phyloP scores from a whole-genome alignment of 805 yeast genomes.

The Barnettozyma populi region DNA sequence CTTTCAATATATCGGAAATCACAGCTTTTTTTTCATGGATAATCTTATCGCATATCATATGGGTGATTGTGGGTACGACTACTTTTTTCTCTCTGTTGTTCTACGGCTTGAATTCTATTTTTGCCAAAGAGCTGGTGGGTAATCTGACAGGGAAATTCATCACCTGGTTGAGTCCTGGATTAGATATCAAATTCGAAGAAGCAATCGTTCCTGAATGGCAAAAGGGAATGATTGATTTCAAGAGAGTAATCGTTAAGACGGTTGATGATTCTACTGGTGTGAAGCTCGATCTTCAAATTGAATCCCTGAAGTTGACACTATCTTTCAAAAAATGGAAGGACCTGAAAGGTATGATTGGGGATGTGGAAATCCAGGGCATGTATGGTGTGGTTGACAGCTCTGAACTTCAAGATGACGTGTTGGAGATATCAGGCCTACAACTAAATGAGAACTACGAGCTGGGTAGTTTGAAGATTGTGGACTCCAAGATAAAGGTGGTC shows the following conservation, averaged over 20 bases:
- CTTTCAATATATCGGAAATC: constrained; percentile 83
- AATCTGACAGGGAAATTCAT: constrained; percentile 69
- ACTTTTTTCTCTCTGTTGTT: constrained; percentile 81
- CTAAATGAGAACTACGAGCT: constrained; percentile 34
- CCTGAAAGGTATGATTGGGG: constrained; percentile 79
- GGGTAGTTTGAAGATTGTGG: constrained; percentile 41
- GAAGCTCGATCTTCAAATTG: constrained; percentile 74
- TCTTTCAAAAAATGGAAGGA: constrained; percentile 82
- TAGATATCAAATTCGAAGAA: constrained; percentile 77
- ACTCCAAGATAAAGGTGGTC: constrained; percentile 40
- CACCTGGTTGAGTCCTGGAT: constrained; percentile 64
- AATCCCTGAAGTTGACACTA: constrained; percentile 71
- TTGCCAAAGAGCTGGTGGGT: constrained; percentile 88
- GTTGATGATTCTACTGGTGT: constrained; percentile 69
- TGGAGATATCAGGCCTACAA: constrained; percentile 26
- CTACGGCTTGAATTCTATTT: constrained; percentile 66
- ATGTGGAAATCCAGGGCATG: constrained; percentile 73
- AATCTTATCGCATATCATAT: constrained; percentile 73
- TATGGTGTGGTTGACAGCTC: constrained; percentile 79
- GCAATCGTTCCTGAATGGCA: constrained; percentile 93
- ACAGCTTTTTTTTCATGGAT: constrained; percentile 89
- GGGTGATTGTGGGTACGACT: constrained; percentile 82
- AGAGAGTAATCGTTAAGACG: constrained; percentile 64
- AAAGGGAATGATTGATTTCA: constrained; percentile 75
- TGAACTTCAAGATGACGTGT: constrained; percentile 11